Evolutionary conservation across 2,329 filamentous ascomycete genomes (phyloP), one percentile per base, ranked within the genome.

Genomic region (Monilinia fructigena): DNA sequence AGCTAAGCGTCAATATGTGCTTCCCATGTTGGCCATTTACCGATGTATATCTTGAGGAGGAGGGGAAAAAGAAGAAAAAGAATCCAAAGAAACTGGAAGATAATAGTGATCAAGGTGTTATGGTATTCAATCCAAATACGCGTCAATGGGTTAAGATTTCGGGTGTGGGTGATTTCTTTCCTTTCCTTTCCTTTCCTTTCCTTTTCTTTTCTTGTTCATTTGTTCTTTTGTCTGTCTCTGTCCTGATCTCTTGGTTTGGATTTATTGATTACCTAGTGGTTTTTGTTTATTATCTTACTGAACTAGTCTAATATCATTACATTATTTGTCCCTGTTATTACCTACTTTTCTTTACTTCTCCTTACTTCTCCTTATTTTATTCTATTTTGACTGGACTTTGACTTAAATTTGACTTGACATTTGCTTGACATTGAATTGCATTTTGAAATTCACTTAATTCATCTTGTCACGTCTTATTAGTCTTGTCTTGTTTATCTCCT

Each of bases 1-100:
- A 1, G 20, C 20, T 1, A 35, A 31, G 7, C 23, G 1, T 4
- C 42, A 69, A 63, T 4, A 71, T 72, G 72, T 73, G 72, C 47
- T 26, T 71, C 16, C 70, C 71, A 16, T 74, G 72, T 52, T 72
- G 66, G 68, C 69, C 71, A 3, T 72, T 67, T 23, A 59, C 68
- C 2, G 71, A 73, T 23, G 47, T 74, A 18, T 70, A 68, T 54
- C 50, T 75, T 3, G 72, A 74, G 59, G 72, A 74, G 14, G 65
- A 68, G 23, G 40, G 63, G 3, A 56, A 64, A 16, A 62, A 66
- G 40, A 69, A 70, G 66, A 70, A 69, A 14, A 28, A 67, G 4
- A 31, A 31, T 2, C 40, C 40, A 42, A 63, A 65, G 28, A 8
- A 35, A 23, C 23, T 23, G 23, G 23, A 23, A 35, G 31, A 35